Conservation (phyloP, 805 yeast species). For the Ogataea thermomethanolica region DNA sequence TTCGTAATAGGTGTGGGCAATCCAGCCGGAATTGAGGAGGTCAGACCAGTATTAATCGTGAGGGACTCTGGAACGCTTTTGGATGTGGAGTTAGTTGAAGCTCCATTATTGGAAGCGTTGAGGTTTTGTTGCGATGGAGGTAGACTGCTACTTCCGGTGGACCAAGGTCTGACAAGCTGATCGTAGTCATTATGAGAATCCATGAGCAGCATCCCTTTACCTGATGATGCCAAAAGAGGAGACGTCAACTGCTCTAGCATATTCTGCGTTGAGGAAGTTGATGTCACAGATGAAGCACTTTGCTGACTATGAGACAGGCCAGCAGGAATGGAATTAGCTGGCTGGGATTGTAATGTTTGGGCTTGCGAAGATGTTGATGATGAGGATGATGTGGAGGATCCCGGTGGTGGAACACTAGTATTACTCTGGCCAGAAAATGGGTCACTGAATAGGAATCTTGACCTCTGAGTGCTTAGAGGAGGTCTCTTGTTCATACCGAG, state of each 20-base stretch:
- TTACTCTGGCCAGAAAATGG: conserved; percentile 39
- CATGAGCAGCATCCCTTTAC: conserved; percentile 42
- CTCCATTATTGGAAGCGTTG: conserved; percentile 7
- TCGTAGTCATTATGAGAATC: conserved; percentile 47
- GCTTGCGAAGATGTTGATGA: conserved; percentile 17
- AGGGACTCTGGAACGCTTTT: conserved; percentile 23
- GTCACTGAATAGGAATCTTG: conserved; percentile 68
- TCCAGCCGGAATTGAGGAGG: conserved; percentile 23
- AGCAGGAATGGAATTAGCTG: conserved; percentile 12
- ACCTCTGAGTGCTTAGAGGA: conserved; percentile 53
- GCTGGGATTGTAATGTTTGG: conserved; percentile 11
- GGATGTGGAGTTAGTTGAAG: conserved; percentile 15
- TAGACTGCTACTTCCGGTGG: conserved; percentile 14
- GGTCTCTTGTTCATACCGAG: conserved; percentile 41
- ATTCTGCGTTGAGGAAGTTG: conserved; percentile 31
- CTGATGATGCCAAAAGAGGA: conserved; percentile 30
- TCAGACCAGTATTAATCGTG: conserved; percentile 18
- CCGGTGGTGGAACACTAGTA: conserved; percentile 14
- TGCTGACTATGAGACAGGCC: conserved; percentile 11
- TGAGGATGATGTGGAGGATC: conserved; percentile 15
- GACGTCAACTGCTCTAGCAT: conserved; percentile 24
- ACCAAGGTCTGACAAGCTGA: conserved; percentile 41
- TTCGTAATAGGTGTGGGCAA: conserved; percentile 30
- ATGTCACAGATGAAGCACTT: conserved; percentile 26
- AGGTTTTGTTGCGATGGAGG: conserved; percentile 7